Conservation (phyloP, 805 yeast species). For the Metschnikowia aberdeeniae region DNA sequence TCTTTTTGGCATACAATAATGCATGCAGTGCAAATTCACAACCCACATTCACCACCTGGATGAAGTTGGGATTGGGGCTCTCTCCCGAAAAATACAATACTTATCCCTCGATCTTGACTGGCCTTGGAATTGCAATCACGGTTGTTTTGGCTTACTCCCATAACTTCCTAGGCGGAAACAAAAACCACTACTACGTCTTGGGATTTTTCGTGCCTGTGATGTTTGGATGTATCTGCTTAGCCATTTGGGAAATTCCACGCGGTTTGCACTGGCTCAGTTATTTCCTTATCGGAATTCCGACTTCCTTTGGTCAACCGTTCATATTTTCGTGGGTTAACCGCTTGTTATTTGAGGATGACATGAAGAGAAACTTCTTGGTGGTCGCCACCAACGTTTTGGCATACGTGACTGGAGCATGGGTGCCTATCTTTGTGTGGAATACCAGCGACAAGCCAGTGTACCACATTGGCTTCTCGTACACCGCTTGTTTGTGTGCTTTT, state of each 20-base stretch:
- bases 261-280: slow-evolving; percentile 50
- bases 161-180: slow-evolving; percentile 31
- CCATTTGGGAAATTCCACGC: slow-evolving; percentile 46
- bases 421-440: slow-evolving; percentile 39
- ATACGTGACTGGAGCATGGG: slow-evolving; percentile 37
- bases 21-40: slow-evolving; percentile 30
- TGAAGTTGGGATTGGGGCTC: slow-evolving; percentile 31
- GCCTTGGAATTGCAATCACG: slow-evolving; percentile 36
- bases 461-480: slow-evolving; percentile 31
- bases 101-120: slow-evolving; percentile 39
- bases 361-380: slow-evolving; percentile 28
- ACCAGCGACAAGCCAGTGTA: slow-evolving; percentile 31
- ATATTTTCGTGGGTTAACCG: slow-evolving; percentile 56
- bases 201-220: slow-evolving; percentile 37
- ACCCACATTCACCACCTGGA: slow-evolving; percentile 47
- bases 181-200: slow-evolving; percentile 34
- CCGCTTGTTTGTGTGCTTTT: slow-evolving; percentile 27
- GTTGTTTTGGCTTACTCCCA: slow-evolving; percentile 32
- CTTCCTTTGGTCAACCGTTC: slow-evolving; percentile 52
- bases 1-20: slow-evolving; percentile 38
- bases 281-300: slow-evolving; percentile 45
- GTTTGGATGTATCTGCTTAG: slow-evolving; percentile 40
- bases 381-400: slow-evolving; percentile 38
- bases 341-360: slow-evolving; percentile 39
- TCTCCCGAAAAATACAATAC: slow-evolving; percentile 33